Evolutionary conservation across 202 grass and related monocot genomes (phyloP), one percentile per base, ranked within the genome.

Genomic region (Eragrostis tef): DNA sequence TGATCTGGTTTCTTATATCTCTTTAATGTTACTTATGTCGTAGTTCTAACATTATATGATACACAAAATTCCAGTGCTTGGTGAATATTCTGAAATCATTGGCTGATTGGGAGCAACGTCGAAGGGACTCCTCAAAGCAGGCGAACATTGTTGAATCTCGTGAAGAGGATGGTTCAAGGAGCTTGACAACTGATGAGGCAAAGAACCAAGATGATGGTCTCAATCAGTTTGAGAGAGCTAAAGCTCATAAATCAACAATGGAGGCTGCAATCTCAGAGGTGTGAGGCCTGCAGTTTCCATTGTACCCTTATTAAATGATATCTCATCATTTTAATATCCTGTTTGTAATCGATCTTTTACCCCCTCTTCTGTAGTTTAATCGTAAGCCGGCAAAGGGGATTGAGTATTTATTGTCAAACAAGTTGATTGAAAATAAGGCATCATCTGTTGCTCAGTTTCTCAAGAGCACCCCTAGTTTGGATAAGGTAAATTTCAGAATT

Each of bases 161-260:
- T 78, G 91, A 92, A 71, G 85, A 89, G 14, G 89, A 90, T 70
- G 77, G 86, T 93, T 88, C 62, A 67, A 93, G 84, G 60, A 90
- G 77, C 88, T 79, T 85, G 68, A 16, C 67, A 53, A 85, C 49
- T 80, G 93, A 99, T 70, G 93, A 96, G 50, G 73, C 49, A 45
- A 94, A 91, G 82, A 83, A 50, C 80, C 80, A 83, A 77, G 95
- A 93, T 71, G 92, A 98, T 78, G 87, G 85, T 54, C 83, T 90
- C 53, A 93, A 93, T 86, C 93, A 99, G 74, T 99, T 99, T 96
- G 96, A 99, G 78, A 96, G 89, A 74, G 96, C 96, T 71, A 99
- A 99, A 93, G 93, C 96, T 90, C 96, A 99, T 69, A 99, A 99
- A 86, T 96, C 90, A 63, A 99, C 96, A 66, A 83, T 99, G 90